phyloP scores from a whole-genome alignment of 2,329 filamentous ascomycete genomes.

The Berkeleyomyces rouxiae region DNA sequence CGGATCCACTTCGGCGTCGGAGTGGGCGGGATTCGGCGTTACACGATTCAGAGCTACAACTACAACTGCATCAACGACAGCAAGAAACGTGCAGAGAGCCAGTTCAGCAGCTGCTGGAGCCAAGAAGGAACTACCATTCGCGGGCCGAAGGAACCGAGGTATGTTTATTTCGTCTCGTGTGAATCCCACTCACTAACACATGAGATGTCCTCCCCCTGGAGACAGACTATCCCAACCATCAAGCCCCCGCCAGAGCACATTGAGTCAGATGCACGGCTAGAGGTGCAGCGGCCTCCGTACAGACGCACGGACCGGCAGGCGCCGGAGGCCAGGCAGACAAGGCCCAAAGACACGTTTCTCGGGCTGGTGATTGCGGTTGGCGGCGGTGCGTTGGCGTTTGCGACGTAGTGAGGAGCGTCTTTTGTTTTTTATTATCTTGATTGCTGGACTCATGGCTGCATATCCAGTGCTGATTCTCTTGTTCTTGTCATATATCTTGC shows the following conservation, averaged over 20 bases:
- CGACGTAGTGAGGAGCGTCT: background rate
- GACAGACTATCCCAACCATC: background rate
- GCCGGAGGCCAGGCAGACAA: background rate
- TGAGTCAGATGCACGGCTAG: background rate
- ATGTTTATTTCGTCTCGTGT: background rate
- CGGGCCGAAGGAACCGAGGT: background rate
- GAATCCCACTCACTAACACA: background rate
- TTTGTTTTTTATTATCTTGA: background rate
- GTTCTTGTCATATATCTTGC: background rate
- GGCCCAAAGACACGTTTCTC: background rate
- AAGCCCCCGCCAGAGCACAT: background rate
- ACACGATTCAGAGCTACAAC: background rate
- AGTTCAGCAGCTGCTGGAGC: background rate
- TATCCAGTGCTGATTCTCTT: too few species aligned
- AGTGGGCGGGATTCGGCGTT: background rate
- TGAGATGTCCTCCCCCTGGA: background rate
- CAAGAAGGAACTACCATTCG: background rate
- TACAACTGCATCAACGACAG: background rate
- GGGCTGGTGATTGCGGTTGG: constrained; percentile 5
- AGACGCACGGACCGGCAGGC: too few species aligned
- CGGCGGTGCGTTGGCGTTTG: constrained; percentile 4
- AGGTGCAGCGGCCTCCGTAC: too few species aligned
- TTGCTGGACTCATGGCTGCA: too few species aligned
- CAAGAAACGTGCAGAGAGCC: background rate
- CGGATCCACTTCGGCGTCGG: background rate